Base-by-base conservation (phyloP, 2,329 filamentous ascomycete species). In the Fusarium brachygibbosum region DNA sequence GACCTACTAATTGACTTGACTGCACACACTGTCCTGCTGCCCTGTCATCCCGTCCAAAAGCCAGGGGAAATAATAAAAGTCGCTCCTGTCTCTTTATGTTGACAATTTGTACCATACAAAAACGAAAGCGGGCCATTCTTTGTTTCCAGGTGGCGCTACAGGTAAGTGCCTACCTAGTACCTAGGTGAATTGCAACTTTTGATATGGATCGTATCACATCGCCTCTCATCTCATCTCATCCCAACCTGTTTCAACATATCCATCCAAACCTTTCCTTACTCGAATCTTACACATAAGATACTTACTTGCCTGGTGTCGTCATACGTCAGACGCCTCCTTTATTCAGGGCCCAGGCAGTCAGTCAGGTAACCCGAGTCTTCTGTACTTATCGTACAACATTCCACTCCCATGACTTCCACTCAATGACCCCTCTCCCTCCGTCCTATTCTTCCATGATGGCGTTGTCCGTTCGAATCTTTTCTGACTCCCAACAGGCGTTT, bases 1-100 rank as follows among this genome's bases (percentile, higher is more conserved):
- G 29, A 29, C 29, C 29, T 28, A 28, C 28, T 29, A 29, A 53
- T 46, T 34, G 55, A 40, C 60, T 59, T 25, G 46, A 46, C 25
- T 34, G 42, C 58, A 32, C 31, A 52, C 31, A 46, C 54, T 37
- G 52, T 34, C 48, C 41, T 41, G 40, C 60, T 64, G 48, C 37
- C 29, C 41, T 53, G 65, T 69, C 60, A 62, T 69, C 60, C 53
- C 60, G 53, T 48, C 55, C 23, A 25, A 32, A 61, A 63, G 42
- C 56, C 63, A 48, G 48, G 42, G 50, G 35, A 58, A 52, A 58
- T 51, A 40, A 63, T 53, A 58, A 54, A 56, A 45, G 29, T 62
- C 61, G 46, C 29, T 67, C 31, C 42, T 48, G 35, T 41, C 38
- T 62, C 34, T 62, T 32, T 13, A 13, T 17, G 28, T 32, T 35